These are phyloP conservation scores for Protomyces inouyei DNA, from an alignment of 1,139 yeast species.

Conservation along the genomic window DNA sequence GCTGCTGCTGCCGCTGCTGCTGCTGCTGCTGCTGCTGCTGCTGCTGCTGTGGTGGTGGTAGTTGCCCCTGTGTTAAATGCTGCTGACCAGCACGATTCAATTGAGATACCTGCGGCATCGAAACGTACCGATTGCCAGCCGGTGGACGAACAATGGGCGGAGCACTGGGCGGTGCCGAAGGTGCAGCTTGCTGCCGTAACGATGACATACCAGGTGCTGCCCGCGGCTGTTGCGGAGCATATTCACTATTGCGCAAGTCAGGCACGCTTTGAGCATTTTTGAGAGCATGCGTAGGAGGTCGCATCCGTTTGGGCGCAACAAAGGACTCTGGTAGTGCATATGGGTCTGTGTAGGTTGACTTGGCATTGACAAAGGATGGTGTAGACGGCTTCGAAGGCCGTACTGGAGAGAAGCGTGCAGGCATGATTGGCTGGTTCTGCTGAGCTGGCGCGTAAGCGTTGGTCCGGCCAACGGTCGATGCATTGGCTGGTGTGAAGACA, in stretches of 20 bases:
- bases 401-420: background rate
- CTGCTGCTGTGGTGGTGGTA: background rate
- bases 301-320: conserved; percentile 9
- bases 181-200: background rate
- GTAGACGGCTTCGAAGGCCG: background rate
- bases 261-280: conserved; percentile 16
- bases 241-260: background rate
- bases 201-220: background rate
- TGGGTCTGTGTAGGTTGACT: conserved; percentile 16
- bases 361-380: conserved; percentile 14
- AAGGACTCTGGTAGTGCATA: conserved; percentile 17
- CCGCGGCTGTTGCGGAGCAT: background rate
- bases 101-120: background rate
- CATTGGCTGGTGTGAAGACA: conserved; percentile 12
- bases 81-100: background rate
- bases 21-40: no score
- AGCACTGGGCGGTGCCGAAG: background rate
- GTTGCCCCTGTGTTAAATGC: background rate
- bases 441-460: conserved; percentile 1
- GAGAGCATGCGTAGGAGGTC: conserved; percentile 8
- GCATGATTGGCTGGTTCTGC: background rate
- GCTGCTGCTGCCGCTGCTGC: background rate
- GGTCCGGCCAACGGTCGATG: background rate
- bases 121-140: background rate
- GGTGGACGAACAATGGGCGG: background rate